A percentile compares a stretch with the other conserved stretches of the same genome.
Conservation (phyloP, 108 stramenopile genomes). For the Skeletonema grethae region DNA sequence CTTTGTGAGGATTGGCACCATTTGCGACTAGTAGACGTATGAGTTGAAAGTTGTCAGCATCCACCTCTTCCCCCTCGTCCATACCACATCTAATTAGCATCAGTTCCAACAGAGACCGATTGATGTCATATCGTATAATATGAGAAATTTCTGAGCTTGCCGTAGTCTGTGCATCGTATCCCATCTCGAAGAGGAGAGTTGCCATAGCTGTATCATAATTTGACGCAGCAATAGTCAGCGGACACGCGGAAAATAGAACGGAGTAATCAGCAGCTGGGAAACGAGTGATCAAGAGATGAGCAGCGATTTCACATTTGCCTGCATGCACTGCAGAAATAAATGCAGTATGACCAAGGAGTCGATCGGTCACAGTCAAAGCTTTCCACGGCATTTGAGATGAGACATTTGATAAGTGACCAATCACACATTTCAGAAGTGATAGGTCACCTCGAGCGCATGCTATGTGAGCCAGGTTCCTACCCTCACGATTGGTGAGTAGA, state of each 20-base stretch:
- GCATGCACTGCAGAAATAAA: slow-evolving; percentile 64
- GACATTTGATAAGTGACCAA: slow-evolving; percentile 14
- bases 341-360: slow-evolving; percentile 43
- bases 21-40: slow-evolving; percentile 22
- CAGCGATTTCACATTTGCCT: slow-evolving; percentile 60
- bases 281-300: slow-evolving; percentile 61
- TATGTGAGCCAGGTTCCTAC: slow-evolving; percentile 62
- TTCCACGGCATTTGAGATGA: slow-evolving; percentile 30
- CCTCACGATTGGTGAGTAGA: slow-evolving; percentile 46
- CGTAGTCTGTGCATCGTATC: background rate
- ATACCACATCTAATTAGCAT: slow-evolving; percentile 3
- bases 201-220: slow-evolving; percentile 61
- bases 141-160: background rate
- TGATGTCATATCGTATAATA: slow-evolving; percentile 17
- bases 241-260: slow-evolving; percentile 46
- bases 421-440: slow-evolving; percentile 56
- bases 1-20: slow-evolving; percentile 29
- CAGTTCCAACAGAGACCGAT: slow-evolving; percentile 31
- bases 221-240: slow-evolving; percentile 62
- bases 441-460: slow-evolving; percentile 58
- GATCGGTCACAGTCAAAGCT: slow-evolving; percentile 55
- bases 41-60: slow-evolving; percentile 17
- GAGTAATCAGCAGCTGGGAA: slow-evolving; percentile 13
- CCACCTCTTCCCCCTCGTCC: background rate
- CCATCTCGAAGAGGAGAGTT: slow-evolving; percentile 58